Percentiles rank a stretch among this genome's conserved stretches.
phyloP scores from a whole-genome alignment of 2,329 filamentous ascomycete genomes.

The Fusarium devonianum region DNA sequence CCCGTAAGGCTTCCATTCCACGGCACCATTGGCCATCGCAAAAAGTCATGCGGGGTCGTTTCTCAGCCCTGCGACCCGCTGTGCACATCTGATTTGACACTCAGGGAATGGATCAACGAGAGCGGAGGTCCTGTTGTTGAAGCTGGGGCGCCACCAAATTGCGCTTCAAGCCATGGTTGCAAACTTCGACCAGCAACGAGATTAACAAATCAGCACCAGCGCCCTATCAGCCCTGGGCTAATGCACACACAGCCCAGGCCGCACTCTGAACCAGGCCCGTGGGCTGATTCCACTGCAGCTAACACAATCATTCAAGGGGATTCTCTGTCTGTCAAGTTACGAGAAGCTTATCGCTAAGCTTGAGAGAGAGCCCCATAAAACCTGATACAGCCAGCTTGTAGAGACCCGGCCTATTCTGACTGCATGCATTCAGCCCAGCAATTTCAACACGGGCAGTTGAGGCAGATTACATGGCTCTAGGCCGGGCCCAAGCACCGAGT shows the following conservation, averaged over 20 bases:
- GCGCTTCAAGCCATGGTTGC: neutral
- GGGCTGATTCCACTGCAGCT: too few species aligned
- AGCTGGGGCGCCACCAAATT: conserved; percentile 40
- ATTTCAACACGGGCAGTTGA: neutral
- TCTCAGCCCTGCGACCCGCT: conserved; percentile 36
- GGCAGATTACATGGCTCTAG: neutral
- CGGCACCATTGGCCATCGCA: neutral
- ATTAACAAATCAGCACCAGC: conserved; percentile 15
- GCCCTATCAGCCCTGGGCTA: conserved; percentile 1
- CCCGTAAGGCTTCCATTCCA: too few species aligned
- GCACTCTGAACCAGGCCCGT: too few species aligned
- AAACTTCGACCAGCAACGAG: conserved; percentile 1
- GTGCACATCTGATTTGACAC: conserved; percentile 32
- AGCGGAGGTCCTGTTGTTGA: neutral
- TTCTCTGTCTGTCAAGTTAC: too few species aligned
- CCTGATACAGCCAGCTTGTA: neutral
- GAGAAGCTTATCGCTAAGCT: neutral
- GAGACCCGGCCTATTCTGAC: neutral
- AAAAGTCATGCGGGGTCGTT: conserved; percentile 3
- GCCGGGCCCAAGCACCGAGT: neutral
- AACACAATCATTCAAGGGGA: too few species aligned
- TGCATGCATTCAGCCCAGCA: neutral
- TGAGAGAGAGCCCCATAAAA: neutral
- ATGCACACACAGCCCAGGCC: conserved; percentile 6
- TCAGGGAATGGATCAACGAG: neutral